Percentiles rank a stretch among this genome's conserved stretches.
Conservation (phyloP, 1,139 yeast species). For the Arxiozyma slooffiae region DNA sequence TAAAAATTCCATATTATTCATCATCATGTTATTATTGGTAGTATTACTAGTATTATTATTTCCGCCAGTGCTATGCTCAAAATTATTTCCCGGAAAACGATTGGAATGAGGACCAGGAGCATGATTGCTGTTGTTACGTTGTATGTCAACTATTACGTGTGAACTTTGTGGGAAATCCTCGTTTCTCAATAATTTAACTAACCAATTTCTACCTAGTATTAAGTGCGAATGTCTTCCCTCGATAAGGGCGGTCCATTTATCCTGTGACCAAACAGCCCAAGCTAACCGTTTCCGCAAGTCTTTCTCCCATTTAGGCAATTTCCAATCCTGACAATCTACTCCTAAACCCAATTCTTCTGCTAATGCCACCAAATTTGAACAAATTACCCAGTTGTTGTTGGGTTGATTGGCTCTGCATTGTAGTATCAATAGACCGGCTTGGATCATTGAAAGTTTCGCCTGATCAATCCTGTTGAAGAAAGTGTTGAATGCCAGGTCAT, state of each 20-base stretch:
- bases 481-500: conserved; percentile 47
- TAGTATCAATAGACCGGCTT: conserved; percentile 59
- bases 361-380: conserved; percentile 76
- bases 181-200: conserved; percentile 50
- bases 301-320: conserved; percentile 86
- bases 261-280: conserved; percentile 88
- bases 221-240: conserved; percentile 76
- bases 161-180: conserved; percentile 64
- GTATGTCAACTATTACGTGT: conserved; percentile 17
- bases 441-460: conserved; percentile 72
- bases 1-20: background rate
- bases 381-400: conserved; percentile 72
- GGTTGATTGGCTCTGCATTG: conserved; percentile 50
- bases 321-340: conserved; percentile 77
- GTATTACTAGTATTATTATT: too few species aligned
- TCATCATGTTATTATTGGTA: background rate
- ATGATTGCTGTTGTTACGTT: background rate
- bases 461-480: conserved; percentile 54
- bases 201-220: conserved; percentile 56
- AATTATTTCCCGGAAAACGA: background rate
- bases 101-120: background rate
- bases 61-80: too few species aligned
- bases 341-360: conserved; percentile 85
- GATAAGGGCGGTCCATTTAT: conserved; percentile 72
- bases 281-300: conserved; percentile 75